phyloP scores from a whole-genome alignment of 768 basidiomycete genomes.

The Psilocybe azurescens region DNA sequence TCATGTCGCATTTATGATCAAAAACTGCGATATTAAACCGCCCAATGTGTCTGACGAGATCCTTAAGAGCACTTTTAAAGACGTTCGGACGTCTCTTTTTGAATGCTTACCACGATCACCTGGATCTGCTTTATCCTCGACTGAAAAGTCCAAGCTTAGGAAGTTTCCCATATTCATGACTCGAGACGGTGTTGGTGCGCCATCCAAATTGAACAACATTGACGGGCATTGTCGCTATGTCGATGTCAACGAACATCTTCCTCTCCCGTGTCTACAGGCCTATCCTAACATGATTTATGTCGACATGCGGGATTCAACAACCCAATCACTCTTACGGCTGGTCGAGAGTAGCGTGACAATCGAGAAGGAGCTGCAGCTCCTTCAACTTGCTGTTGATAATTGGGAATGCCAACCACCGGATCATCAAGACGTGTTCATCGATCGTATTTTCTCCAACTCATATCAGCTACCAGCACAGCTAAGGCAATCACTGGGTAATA shows the following conservation, averaged over 20 bases:
- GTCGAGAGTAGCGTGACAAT: slow-evolving; percentile 2
- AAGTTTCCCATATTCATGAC: slow-evolving; percentile 7
- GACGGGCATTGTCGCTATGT: slow-evolving; percentile 10
- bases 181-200: not conserved
- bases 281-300: slow-evolving; percentile 14
- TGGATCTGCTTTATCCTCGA: not conserved
- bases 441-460: slow-evolving; percentile 27
- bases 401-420: slow-evolving; percentile 30
- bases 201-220: not conserved
- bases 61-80: not conserved
- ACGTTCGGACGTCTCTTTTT: not conserved
- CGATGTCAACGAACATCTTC: slow-evolving; percentile 9
- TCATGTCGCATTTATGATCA: slow-evolving; percentile 8
- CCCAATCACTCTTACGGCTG: slow-evolving; percentile 4
- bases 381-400: slow-evolving; percentile 30
- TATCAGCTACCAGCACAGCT: slow-evolving; percentile 18
- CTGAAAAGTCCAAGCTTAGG: slow-evolving; percentile 1
- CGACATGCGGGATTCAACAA: slow-evolving; percentile 11
- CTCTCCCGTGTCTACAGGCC: slow-evolving; percentile 9
- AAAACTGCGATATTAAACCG: not conserved
- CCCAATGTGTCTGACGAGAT: not conserved
- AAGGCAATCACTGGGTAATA: slow-evolving; percentile 12
- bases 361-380: slow-evolving; percentile 21
- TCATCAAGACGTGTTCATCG: slow-evolving; percentile 29
- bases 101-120: slow-evolving; percentile 1